phyloP scores from a whole-genome alignment of 208 protist species.

The Histomonas meleagridis region DNA sequence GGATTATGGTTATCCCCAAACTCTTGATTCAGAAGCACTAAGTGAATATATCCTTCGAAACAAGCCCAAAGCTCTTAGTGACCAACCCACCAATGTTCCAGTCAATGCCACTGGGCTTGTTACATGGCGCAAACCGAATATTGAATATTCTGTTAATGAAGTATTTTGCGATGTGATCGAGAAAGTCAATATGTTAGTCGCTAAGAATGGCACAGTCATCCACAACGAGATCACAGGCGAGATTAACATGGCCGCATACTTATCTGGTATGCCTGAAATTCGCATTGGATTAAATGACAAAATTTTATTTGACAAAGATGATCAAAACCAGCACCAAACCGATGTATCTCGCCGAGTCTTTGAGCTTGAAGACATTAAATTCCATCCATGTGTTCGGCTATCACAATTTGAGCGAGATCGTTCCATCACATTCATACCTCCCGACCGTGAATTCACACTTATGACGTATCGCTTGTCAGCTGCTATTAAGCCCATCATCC shows the following conservation, averaged over 20 bases:
- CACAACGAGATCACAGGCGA: conserved; percentile 70
- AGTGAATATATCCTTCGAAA: conserved; percentile 35
- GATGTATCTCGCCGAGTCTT: conserved; percentile 37
- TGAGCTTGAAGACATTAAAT: conserved; percentile 77
- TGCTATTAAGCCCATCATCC: conserved; percentile 67
- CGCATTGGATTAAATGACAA: conserved; percentile 79
- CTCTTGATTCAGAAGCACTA: conserved; percentile 24
- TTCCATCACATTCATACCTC: conserved; percentile 67
- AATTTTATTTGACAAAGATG: conserved; percentile 58
- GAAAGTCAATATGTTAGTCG: conserved; percentile 70
- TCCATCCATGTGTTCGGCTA: conserved; percentile 79
- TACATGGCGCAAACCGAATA: conserved; percentile 62
- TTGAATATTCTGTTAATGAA: conserved; percentile 73
- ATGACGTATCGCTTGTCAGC: conserved; percentile 76
- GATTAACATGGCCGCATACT: conserved; percentile 65
- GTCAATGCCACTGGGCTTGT: conserved; percentile 61
- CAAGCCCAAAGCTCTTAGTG: background rate
- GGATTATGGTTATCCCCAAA: conserved; percentile 74
- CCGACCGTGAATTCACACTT: conserved; percentile 80
- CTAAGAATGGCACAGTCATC: conserved; percentile 61
- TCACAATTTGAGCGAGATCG: conserved; percentile 72
- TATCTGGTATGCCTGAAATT: conserved; percentile 77
- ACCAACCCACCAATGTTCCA: conserved; percentile 38
- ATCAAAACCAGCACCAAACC: background rate
- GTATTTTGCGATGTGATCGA: conserved; percentile 81